phyloP scores from a whole-genome alignment of 371 early-diverging fungal genomes.

The Sporodiniella umbellata region DNA sequence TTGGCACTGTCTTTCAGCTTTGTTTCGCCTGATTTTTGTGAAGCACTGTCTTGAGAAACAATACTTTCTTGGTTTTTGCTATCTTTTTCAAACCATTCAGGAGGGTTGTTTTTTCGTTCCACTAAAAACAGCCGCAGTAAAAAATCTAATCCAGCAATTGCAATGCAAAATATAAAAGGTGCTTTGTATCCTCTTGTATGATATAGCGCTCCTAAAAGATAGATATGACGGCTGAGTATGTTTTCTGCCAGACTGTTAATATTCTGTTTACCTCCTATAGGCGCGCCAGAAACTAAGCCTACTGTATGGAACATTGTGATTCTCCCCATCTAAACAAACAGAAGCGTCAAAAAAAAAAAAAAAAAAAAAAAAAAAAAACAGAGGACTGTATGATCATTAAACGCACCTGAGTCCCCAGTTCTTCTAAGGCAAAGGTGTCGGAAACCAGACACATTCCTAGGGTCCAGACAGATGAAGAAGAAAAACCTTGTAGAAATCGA shows the following conservation, averaged over 20 bases:
- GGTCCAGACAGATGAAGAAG: constrained; percentile 56
- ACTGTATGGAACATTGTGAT: constrained; percentile 50
- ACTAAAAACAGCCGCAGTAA: constrained; percentile 35
- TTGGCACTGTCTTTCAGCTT: too few species aligned
- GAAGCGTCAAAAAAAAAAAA: not conserved
- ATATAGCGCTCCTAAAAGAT: constrained; percentile 28
- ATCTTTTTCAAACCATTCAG: constrained; percentile 12
- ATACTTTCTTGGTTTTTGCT: constrained; percentile 9
- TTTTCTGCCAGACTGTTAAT: too few species aligned
- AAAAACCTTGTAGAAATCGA: constrained; percentile 58
- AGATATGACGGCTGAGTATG: too few species aligned
- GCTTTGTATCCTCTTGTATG: constrained; percentile 54
- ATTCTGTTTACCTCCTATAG: constrained; percentile 39
- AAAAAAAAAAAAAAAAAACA: not conserved
- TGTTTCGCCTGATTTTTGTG: too few species aligned
- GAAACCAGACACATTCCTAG: constrained; percentile 49
- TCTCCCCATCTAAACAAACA: constrained; percentile 44
- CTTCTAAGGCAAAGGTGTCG: constrained; percentile 46
- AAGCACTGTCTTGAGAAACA: not conserved
- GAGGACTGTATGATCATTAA: not conserved
- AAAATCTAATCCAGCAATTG: constrained; percentile 48
- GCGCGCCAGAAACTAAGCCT: constrained; percentile 54
- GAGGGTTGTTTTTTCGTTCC: constrained; percentile 30
- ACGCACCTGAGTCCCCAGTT: constrained; percentile 44
- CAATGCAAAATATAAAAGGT: constrained; percentile 64